Base-by-base conservation (phyloP, 176 grass and related monocot genomes). In the Zoysia japonica region DNA sequence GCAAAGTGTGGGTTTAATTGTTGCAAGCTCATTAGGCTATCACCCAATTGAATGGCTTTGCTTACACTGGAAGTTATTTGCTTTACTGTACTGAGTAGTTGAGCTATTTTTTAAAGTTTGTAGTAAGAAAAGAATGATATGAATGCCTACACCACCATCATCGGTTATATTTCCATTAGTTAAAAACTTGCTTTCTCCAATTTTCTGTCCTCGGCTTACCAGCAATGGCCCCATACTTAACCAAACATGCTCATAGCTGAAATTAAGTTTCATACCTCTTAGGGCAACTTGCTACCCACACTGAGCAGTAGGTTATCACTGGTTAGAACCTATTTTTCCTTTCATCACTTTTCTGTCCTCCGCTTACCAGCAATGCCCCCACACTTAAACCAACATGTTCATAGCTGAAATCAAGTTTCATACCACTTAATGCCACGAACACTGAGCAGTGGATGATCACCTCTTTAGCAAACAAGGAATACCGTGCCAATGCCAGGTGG, bases 281-380 rank as follows among this genome's bases (percentile, higher is more conserved):
- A 5, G 9, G 0, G 28, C 28, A 28, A 28, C 28, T 28, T 57
- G 17, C 5, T 19, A 45, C 44, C 44, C 5, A 45, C 44, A 45
- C 44, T 45, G 44, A 28, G 44, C 44, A 6, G 3, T 45, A 45
- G 44, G 6, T 45, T 3, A 45, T 45, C 38, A 46, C 38, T 35
- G 11, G 65, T 55, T 75, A 51, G 52, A 50, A 80, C 70, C 49
- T 66, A 28, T 82, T 43, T 82, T 65, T 49, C 67, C 62, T 67
- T 88, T 84, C 49, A 52, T 45, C 75, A 79, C 15, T 39, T 75
- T 84, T 88, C 62, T 79, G 81, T 47, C 76, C 75, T 65, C 62
- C 16, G 38, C 74, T 82, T 41, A 65, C 74, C 74, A 78, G 74
- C 80, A 82, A 59, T 60, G 39, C 49, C 8, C 38, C 60, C 80